Conservation (phyloP, 257 asterid genomes). For the Solanum medicagineum region DNA sequence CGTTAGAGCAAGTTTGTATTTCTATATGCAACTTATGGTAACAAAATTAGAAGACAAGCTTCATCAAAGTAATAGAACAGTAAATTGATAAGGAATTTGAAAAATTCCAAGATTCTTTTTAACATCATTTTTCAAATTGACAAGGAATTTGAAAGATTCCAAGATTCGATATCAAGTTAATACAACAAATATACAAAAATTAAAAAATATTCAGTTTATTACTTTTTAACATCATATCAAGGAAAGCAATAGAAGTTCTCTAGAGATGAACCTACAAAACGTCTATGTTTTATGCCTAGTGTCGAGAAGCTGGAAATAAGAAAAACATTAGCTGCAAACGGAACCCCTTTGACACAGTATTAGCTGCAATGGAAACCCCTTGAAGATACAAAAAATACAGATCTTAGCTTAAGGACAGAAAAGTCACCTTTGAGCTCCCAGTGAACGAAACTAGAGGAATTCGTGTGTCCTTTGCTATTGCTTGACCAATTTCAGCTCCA, state of each 20-base stretch:
- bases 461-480: conserved; percentile 82
- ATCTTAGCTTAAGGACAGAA: not conserved
- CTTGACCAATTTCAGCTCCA: conserved; percentile 89
- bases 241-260: not conserved
- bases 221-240: not conserved
- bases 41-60: not conserved
- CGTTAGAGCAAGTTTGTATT: not conserved
- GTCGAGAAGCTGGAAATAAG: not conserved
- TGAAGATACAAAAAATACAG: not conserved
- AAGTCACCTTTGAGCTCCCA: conserved; percentile 81
- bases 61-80: not conserved
- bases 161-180: not conserved
- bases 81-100: not conserved
- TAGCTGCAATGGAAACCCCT: not conserved
- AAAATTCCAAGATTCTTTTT: not conserved
- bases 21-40: not conserved
- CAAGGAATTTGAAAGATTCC: not conserved
- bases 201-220: not conserved
- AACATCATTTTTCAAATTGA: not conserved
- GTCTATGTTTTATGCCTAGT: not conserved
- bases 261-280: not conserved
- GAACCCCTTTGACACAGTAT: not conserved
- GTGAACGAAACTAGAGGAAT: conserved; percentile 87
- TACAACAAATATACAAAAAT: not conserved
- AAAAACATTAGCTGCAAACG: not conserved